A percentile compares a stretch with the other conserved stretches of the same genome.
phyloP scores from a whole-genome alignment of 1,139 yeast species.

The Schizosaccharomyces versatilis region DNA sequence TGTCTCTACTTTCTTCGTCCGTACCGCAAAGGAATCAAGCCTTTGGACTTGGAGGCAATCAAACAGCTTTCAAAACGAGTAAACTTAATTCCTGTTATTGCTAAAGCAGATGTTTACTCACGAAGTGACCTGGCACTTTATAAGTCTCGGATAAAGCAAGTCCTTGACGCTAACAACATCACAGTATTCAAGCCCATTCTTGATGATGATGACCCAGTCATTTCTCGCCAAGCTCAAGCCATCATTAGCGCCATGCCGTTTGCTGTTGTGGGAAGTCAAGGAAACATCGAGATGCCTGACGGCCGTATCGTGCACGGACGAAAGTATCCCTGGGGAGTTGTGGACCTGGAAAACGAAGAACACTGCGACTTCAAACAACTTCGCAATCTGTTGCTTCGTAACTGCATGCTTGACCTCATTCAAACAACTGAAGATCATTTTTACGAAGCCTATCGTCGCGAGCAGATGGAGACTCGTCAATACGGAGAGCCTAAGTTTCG shows the following conservation, averaged over 20 bases:
- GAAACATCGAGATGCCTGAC: slow-evolving; percentile 32
- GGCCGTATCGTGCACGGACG: slow-evolving; percentile 61
- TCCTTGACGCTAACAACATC: slow-evolving; percentile 50
- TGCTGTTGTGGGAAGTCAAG: slow-evolving; percentile 63
- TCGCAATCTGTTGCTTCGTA: slow-evolving; percentile 68
- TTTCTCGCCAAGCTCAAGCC: slow-evolving; percentile 12
- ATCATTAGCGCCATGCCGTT: slow-evolving; percentile 62
- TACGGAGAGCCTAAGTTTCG: slow-evolving; percentile 1
- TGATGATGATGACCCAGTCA: slow-evolving; percentile 30
- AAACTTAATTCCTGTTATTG: slow-evolving; percentile 69
- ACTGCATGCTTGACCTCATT: slow-evolving; percentile 79
- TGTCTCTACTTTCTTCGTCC: slow-evolving; percentile 50
- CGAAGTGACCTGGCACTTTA: slow-evolving; percentile 44
- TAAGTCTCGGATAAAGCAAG: slow-evolving; percentile 45
- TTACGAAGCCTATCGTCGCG: slow-evolving; percentile 68
- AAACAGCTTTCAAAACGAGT: slow-evolving; percentile 55
- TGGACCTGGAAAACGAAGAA: slow-evolving; percentile 68
- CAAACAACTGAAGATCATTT: slow-evolving; percentile 79
- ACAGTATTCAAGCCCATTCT: slow-evolving; percentile 65
- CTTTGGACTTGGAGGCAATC: slow-evolving; percentile 58
- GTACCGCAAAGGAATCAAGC: slow-evolving; percentile 55
- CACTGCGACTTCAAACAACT: slow-evolving; percentile 74
- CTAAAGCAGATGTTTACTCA: slow-evolving; percentile 75
- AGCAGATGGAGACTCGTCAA: slow-evolving; percentile 33
- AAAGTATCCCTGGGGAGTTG: slow-evolving; percentile 83